Percentiles rank a stretch among this genome's conserved stretches.
Evolutionary conservation across 805 yeast genomes (phyloP).

Genomic region (Saccharomycopsis sp.): DNA sequence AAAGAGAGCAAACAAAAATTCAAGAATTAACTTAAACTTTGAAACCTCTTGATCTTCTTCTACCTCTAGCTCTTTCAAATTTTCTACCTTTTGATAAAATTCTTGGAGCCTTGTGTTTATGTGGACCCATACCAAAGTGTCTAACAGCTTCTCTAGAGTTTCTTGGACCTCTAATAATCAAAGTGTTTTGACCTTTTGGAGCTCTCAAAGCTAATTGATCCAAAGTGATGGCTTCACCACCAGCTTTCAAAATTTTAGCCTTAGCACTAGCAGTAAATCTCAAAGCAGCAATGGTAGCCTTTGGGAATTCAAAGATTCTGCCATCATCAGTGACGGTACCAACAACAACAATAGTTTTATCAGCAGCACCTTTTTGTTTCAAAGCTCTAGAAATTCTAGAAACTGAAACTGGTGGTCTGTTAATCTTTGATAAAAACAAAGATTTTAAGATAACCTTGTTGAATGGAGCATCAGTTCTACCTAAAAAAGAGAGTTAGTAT

Average conservation of each 20-base stretch:
- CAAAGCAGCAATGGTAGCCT: conserved; percentile 97
- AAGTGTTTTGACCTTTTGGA: conserved; percentile 99
- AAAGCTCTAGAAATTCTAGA: conserved; percentile 84
- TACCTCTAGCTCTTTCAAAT: conserved; percentile 99
- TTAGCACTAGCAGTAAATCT: conserved; percentile 99
- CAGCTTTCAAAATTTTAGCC: conserved; percentile 94
- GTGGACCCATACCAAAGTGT: conserved; percentile 99
- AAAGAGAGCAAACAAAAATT: too few species aligned
- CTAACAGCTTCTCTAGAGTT: conserved; percentile 98
- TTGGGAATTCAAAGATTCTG: conserved; percentile 92
- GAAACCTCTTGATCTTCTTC: conserved; percentile 99
- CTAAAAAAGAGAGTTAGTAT: conserved; percentile 40
- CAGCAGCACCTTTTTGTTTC: conserved; percentile 74
- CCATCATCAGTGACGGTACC: conserved; percentile 99
- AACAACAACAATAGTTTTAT: conserved; percentile 93
- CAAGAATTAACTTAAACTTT: too few species aligned
- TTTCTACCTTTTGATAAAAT: conserved; percentile 96
- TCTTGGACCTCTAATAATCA: conserved; percentile 98
- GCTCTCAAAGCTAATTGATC: conserved; percentile 99
- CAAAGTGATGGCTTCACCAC: conserved; percentile 99
- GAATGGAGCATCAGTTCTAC: conserved; percentile 99
- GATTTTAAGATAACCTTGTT: conserved; percentile 94
- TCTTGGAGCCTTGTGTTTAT: conserved; percentile 99
- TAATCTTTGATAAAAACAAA: conserved; percentile 94
- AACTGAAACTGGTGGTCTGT: conserved; percentile 99